Evolutionary conservation across 441 rosid species (phyloP).

Genomic region (Erodium trifolium): DNA sequence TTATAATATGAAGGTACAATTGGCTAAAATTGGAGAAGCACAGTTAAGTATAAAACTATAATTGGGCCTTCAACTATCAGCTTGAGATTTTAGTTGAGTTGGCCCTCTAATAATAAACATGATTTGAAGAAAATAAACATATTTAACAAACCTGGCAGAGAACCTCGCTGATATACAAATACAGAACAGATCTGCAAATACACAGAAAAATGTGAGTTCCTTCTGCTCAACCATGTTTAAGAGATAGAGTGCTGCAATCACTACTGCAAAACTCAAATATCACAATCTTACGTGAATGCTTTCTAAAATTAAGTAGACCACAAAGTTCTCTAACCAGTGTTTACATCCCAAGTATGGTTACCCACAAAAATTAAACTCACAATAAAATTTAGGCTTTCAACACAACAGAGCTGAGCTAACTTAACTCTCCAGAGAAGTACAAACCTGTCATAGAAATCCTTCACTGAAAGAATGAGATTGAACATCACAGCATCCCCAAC

Average conservation of each 20-base stretch:
- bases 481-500: conserved; percentile 80
- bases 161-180: conserved; percentile 74
- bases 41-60: background rate
- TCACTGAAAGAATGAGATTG: conserved; percentile 64
- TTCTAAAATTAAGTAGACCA: background rate
- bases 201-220: conserved; percentile 22
- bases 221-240: background rate
- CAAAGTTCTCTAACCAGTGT: background rate
- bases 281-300: background rate
- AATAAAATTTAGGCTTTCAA: background rate
- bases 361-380: background rate
- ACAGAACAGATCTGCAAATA: conserved; percentile 58
- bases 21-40: conserved; percentile 12
- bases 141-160: conserved; percentile 59
- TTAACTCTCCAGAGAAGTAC: conserved; percentile 20
- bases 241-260: conserved; percentile 9
- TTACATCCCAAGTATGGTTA: background rate
- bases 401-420: background rate
- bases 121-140: conserved; percentile 6
- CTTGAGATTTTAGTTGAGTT: background rate
- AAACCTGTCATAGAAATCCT: conserved; percentile 63
- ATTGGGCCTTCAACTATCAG: background rate
- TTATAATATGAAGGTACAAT: conserved; percentile 2
- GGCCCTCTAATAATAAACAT: background rate
- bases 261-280: conserved; percentile 10